Conservation (phyloP, 75 land plant genomes). For the Ceratopteris richardii region DNA sequence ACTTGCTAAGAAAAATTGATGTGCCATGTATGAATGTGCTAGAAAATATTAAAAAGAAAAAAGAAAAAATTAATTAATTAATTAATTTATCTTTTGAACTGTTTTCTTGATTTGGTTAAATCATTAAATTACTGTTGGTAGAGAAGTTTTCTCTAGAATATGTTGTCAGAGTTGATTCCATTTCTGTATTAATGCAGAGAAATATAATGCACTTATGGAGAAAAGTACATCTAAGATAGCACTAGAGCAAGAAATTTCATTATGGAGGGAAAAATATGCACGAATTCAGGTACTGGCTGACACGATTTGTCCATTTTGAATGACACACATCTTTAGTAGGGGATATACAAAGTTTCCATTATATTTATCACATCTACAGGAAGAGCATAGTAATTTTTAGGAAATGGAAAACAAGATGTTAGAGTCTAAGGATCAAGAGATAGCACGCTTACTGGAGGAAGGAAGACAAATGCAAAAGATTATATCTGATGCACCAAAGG, state of each 20-base stretch:
- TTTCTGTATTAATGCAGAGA: neutral
- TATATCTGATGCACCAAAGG: constrained; percentile 3
- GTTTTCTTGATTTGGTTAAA: no score
- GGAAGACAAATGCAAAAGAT: neutral
- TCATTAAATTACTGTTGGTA: no score
- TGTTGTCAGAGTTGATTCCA: no score
- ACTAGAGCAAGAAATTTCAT: constrained; percentile 34
- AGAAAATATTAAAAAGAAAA: no score
- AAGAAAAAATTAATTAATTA: no score
- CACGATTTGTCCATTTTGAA: neutral
- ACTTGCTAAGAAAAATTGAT: no score
- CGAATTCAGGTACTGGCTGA: constrained; percentile 38
- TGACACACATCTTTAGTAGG: no score
- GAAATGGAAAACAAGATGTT: constrained; percentile 79
- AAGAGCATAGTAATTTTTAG: constrained; percentile 69
- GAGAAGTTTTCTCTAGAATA: no score
- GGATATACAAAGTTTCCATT: neutral
- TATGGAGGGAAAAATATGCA: constrained; percentile 27
- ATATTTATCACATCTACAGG: constrained; percentile 28
- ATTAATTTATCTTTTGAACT: no score
- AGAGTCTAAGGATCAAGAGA: constrained; percentile 81
- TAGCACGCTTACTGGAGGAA: constrained; percentile 57
- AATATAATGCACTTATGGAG: constrained; percentile 8
- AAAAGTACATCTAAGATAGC: constrained; percentile 18
- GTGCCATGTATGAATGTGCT: no score